A percentile compares a stretch with the other conserved stretches of the same genome.
phyloP scores from a whole-genome alignment of 352 stramenopile species.

The Globisporangium acanthophoron region DNA sequence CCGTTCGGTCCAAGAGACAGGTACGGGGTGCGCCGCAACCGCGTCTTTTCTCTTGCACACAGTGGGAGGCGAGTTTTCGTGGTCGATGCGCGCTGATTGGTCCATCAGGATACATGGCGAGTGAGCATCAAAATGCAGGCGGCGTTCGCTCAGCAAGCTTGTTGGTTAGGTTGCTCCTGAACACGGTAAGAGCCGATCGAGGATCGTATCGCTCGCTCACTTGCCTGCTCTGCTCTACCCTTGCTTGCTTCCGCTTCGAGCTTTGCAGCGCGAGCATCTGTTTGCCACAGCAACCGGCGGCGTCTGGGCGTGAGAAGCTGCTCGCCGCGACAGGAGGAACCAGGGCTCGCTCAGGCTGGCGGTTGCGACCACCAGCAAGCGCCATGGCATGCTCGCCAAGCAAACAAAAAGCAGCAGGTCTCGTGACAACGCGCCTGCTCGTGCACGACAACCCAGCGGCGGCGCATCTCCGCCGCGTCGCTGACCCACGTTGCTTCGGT shows the following conservation, averaged over 20 bases:
- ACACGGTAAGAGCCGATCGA: too few relatives aligned
- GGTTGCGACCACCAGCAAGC: too few relatives aligned
- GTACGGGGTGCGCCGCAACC: not conserved
- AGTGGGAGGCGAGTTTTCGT: not conserved
- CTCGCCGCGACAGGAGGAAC: not conserved
- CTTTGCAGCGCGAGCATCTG: too few relatives aligned
- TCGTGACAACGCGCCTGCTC: not conserved
- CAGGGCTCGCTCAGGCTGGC: not conserved
- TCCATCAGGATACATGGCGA: not conserved
- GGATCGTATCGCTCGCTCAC: too few relatives aligned
- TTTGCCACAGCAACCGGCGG: too few relatives aligned
- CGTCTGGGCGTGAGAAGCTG: too few relatives aligned
- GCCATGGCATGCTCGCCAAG: not conserved
- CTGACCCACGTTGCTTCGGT: not conserved
- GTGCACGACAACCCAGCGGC: conserved; percentile 1
- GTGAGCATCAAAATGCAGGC: too few relatives aligned
- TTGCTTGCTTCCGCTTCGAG: too few relatives aligned
- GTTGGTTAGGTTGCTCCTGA: too few relatives aligned
- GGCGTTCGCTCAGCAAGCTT: too few relatives aligned
- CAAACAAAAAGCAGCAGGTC: not conserved
- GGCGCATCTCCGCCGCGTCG: too few relatives aligned
- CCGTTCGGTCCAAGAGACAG: not conserved
- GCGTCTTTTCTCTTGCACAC: not conserved
- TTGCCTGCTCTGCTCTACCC: too few relatives aligned
- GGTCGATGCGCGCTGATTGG: not conserved